A percentile compares a stretch with the other conserved stretches of the same genome.
These are phyloP conservation scores for Cenchrus americanus DNA, from an alignment of 176 grass and related monocot species.

Conservation along the genomic window DNA sequence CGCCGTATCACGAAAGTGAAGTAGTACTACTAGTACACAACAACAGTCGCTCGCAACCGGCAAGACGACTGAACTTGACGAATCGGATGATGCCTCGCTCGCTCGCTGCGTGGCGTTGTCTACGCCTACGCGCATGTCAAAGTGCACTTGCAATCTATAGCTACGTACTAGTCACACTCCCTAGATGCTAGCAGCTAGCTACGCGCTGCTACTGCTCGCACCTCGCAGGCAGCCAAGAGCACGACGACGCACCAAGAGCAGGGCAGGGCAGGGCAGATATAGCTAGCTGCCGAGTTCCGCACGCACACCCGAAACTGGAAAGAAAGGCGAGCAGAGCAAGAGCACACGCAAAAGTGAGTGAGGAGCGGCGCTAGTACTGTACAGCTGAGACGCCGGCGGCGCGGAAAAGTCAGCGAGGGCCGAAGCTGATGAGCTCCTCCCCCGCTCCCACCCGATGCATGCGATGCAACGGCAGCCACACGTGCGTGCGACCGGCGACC, in stretches of 20 bases:
- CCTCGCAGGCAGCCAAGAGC: too few relatives aligned
- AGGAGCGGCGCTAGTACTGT: too few relatives aligned
- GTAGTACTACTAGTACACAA: not conserved
- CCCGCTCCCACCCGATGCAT: too few relatives aligned
- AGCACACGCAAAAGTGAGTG: not conserved
- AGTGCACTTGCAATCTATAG: not conserved
- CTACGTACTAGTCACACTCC: too few relatives aligned
- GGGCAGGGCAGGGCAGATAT: too few relatives aligned
- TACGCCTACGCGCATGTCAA: not conserved
- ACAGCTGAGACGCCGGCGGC: too few relatives aligned
- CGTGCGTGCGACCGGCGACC: slow-evolving; percentile 14
- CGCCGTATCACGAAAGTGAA: not conserved
- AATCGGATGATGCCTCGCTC: slow-evolving; percentile 29
- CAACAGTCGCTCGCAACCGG: not conserved
- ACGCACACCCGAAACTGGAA: not conserved
- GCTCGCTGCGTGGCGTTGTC: too few relatives aligned
- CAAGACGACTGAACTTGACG: slow-evolving; percentile 18
- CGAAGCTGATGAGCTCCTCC: too few relatives aligned
- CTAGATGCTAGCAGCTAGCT: not conserved
- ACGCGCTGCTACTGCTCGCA: not conserved
- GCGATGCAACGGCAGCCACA: slow-evolving; percentile 8
- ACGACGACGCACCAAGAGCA: too few relatives aligned
- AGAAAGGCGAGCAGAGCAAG: not conserved
- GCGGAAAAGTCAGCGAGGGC: too few relatives aligned
- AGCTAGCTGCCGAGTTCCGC: not conserved